phyloP scores from a whole-genome alignment of 345 rosid species.

The Melastoma malabathricum region DNA sequence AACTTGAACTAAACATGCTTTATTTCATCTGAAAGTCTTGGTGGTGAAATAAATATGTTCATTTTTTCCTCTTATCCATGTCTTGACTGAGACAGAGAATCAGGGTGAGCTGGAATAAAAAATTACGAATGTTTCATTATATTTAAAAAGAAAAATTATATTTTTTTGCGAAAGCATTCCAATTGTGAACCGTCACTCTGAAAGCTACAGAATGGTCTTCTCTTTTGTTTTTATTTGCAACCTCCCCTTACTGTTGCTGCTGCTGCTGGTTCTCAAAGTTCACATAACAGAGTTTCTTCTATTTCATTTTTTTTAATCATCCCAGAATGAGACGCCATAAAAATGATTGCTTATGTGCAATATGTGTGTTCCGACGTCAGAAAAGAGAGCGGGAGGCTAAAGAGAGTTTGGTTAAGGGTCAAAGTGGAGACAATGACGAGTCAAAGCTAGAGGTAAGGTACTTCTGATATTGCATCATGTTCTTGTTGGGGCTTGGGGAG shows the following conservation, averaged over 20 bases:
- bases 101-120: too few relatives aligned
- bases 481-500: not conserved
- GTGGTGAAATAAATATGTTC: too few relatives aligned
- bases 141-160: too few relatives aligned
- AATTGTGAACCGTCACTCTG: too few relatives aligned
- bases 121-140: too few relatives aligned
- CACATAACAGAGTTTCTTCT: not conserved
- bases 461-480: not conserved
- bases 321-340: slow-evolving; percentile 80
- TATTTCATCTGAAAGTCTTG: too few relatives aligned
- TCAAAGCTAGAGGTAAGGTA: slow-evolving; percentile 43
- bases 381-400: slow-evolving; percentile 81
- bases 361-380: slow-evolving; percentile 77
- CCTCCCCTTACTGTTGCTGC: not conserved
- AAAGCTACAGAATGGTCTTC: too few relatives aligned
- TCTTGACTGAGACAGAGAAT: too few relatives aligned
- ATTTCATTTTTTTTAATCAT: not conserved
- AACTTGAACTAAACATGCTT: too few relatives aligned
- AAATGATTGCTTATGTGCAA: slow-evolving; percentile 86
- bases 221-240: too few relatives aligned
- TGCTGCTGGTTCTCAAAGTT: not conserved
- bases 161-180: too few relatives aligned
- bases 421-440: slow-evolving; percentile 34
- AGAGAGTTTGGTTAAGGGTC: slow-evolving; percentile 44
- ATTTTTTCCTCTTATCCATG: too few relatives aligned